Percentiles rank a stretch among this genome's conserved stretches.
Conservation (phyloP, 2,329 filamentous ascomycete genomes). For the Rutstroemia sp. region DNA sequence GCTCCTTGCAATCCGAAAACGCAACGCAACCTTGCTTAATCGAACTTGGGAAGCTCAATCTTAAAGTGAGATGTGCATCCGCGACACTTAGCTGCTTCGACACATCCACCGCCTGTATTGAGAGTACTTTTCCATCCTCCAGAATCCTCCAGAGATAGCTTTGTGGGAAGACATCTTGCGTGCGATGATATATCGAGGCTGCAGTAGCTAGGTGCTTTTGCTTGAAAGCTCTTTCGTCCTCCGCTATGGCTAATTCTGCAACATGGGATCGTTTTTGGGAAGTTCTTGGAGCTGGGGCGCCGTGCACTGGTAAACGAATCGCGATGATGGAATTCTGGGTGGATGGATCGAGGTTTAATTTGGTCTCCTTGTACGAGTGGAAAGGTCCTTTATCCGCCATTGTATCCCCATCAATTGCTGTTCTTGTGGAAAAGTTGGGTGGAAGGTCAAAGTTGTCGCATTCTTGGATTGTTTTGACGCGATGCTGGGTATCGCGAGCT, state of each 20-base stretch:
- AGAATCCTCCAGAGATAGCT: slow-evolving; percentile 88
- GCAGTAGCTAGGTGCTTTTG: slow-evolving; percentile 66
- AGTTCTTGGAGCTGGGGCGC: slow-evolving; percentile 27
- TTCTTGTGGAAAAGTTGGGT: slow-evolving; percentile 12
- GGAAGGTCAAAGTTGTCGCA: slow-evolving; percentile 17
- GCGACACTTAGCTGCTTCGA: slow-evolving; percentile 56
- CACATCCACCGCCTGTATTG: slow-evolving; percentile 76
- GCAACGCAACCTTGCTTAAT: slow-evolving; percentile 74
- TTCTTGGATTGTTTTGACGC: slow-evolving; percentile 17
- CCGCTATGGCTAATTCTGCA: slow-evolving; percentile 36
- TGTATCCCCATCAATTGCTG: slow-evolving; percentile 50
- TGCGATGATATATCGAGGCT: slow-evolving; percentile 78
- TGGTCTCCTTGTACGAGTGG: slow-evolving; percentile 78
- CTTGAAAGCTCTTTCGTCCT: slow-evolving; percentile 70
- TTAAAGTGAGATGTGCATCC: slow-evolving; percentile 68
- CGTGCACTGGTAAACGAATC: slow-evolving; percentile 56
- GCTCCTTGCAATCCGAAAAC: slow-evolving; percentile 71
- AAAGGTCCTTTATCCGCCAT: slow-evolving; percentile 58
- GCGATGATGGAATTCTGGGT: slow-evolving; percentile 62
- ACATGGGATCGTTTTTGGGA: slow-evolving; percentile 35
- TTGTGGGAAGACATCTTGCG: slow-evolving; percentile 66
- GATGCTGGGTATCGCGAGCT: slow-evolving; percentile 12
- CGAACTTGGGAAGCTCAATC: slow-evolving; percentile 66
- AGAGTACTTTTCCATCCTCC: slow-evolving; percentile 70
- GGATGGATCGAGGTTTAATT: slow-evolving; percentile 71